A percentile compares a stretch with the other conserved stretches of the same genome.
Evolutionary conservation across 331 rosid species (phyloP).

Genomic region (Pyrus hybrid): DNA sequence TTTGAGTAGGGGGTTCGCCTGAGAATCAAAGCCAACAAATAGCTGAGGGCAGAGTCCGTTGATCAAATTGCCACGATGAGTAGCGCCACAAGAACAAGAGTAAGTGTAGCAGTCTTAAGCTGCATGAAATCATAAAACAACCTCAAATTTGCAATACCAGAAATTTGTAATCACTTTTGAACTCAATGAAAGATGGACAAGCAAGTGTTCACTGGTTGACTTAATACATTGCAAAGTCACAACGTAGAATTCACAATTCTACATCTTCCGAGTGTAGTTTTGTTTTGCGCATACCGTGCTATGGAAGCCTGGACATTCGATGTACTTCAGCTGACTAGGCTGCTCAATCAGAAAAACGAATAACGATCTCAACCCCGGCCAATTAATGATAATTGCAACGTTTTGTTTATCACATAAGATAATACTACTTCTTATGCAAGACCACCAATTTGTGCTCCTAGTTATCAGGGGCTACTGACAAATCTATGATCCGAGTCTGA

Average conservation of each 20-base stretch:
- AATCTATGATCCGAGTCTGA: background rate
- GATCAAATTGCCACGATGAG: conserved; percentile 74
- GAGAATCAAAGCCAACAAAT: conserved; percentile 49
- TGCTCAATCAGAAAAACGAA: conserved; percentile 67
- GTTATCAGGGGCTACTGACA: background rate
- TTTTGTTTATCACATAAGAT: background rate
- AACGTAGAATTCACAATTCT: background rate
- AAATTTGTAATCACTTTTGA: background rate
- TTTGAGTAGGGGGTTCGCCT: conserved; percentile 33
- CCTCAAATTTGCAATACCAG: background rate
- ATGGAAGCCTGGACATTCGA: conserved; percentile 80
- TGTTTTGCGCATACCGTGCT: conserved; percentile 53
- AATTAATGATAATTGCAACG: background rate
- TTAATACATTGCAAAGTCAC: background rate
- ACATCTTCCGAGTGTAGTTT: background rate
- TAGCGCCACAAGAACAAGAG: conserved; percentile 74
- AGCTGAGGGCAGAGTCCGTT: conserved; percentile 69
- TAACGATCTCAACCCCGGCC: conserved; percentile 22
- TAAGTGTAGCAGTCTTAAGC: conserved; percentile 73
- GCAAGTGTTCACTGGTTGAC: background rate
- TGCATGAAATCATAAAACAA: conserved; percentile 26
- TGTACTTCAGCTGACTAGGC: conserved; percentile 83
- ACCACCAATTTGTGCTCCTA: background rate
- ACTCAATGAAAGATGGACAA: background rate
- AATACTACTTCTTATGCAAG: background rate